phyloP scores from a whole-genome alignment of 257 asterid species.

The Jaltomata sinuosa region DNA sequence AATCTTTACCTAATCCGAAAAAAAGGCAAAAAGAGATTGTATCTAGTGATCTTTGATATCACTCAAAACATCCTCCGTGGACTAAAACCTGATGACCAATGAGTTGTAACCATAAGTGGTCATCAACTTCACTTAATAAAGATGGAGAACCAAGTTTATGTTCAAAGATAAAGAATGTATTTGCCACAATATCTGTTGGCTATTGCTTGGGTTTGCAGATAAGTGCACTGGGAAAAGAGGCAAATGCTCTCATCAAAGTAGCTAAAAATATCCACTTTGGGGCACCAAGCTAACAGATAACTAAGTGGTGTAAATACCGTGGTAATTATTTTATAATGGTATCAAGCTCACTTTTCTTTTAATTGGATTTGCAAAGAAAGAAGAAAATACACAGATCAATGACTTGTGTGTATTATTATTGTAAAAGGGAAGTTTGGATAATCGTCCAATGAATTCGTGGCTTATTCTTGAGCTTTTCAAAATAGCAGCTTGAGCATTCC shows the following conservation, averaged over 20 bases:
- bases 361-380: background rate
- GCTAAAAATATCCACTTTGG: background rate
- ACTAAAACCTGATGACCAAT: background rate
- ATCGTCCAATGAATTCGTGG: background rate
- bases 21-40: background rate
- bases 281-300: background rate
- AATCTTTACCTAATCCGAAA: background rate
- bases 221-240: background rate
- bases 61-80: background rate
- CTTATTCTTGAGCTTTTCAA: background rate
- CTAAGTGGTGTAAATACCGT: background rate
- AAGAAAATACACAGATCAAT: background rate
- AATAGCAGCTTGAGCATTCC: background rate
- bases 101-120: background rate
- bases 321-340: background rate
- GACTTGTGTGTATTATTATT: background rate
- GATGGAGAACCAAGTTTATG: too few relatives aligned
- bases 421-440: background rate
- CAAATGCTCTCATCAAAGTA: background rate
- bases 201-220: background rate
- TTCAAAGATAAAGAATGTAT: background rate
- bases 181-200: background rate
- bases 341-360: background rate
- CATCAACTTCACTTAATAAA: too few relatives aligned
- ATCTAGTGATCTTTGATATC: background rate